Percentiles rank a stretch among this genome's conserved stretches.
Evolutionary conservation across 371 early-diverging fungal species (phyloP).

Genomic region (Apophysomyces variabilis): DNA sequence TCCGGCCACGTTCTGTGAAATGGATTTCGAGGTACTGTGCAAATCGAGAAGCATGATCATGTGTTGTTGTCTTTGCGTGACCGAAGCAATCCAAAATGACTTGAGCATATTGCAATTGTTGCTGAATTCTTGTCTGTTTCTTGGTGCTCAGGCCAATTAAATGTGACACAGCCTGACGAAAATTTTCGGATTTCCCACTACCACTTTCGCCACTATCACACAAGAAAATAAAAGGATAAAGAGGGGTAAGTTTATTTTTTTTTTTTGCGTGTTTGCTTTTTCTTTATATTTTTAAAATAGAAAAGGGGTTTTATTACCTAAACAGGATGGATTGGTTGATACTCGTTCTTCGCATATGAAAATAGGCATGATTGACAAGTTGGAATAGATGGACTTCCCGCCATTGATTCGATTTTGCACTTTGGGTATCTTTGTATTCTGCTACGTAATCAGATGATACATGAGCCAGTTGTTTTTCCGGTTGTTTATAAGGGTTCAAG

Average conservation of each 20-base stretch:
- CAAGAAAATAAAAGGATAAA: conserved; percentile 12
- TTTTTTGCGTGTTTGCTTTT: no score
- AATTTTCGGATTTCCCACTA: conserved; percentile 84
- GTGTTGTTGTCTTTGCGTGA: conserved; percentile 75
- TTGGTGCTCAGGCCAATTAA: conserved; percentile 73
- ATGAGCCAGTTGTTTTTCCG: conserved; percentile 12
- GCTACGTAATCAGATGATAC: conserved; percentile 30
- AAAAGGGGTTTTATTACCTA: conserved; percentile 50
- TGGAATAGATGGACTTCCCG: conserved; percentile 45
- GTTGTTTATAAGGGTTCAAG: conserved; percentile 41
- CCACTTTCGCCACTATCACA: conserved; percentile 84
- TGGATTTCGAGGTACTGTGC: conserved; percentile 87
- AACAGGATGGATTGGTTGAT: conserved; percentile 67
- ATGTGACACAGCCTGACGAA: conserved; percentile 65
- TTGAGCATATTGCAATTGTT: conserved; percentile 71
- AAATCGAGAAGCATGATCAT: conserved; percentile 85
- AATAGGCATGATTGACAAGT: conserved; percentile 47
- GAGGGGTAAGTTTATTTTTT: neutral
- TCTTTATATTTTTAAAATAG: conserved; percentile 16
- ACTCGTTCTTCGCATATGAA: conserved; percentile 49
- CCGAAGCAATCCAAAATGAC: conserved; percentile 80
- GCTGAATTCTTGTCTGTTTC: conserved; percentile 79
- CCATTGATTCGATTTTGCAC: conserved; percentile 48
- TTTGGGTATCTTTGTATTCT: conserved; percentile 44
- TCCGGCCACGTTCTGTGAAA: conserved; percentile 85